These are phyloP conservation scores for Neurospora sp. DNA, from an alignment of 495 filamentous ascomycete genomes.

Conservation along the genomic window DNA sequence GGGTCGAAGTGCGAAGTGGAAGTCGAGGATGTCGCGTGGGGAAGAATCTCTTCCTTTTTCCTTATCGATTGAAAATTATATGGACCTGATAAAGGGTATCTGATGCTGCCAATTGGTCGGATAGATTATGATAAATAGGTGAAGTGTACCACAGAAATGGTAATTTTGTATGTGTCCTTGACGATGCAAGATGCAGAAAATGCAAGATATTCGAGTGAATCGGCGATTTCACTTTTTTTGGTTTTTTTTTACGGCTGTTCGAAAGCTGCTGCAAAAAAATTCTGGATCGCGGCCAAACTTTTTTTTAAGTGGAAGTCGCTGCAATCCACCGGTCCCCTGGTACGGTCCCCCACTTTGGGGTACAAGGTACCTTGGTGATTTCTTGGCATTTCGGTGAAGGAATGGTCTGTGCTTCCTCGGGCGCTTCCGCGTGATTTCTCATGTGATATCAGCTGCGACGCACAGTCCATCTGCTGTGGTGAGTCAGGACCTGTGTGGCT, in stretches of 20 bases:
- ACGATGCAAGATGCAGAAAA: neutral
- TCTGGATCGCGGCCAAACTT: constrained; percentile 10
- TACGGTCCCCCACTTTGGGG: neutral
- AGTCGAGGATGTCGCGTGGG: neutral
- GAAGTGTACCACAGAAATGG: neutral
- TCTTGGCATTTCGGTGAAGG: neutral
- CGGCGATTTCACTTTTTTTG: neutral
- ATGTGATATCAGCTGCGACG: neutral
- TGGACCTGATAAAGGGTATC: neutral
- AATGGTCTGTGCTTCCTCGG: neutral
- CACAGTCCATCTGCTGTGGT: neutral
- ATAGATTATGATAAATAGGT: neutral
- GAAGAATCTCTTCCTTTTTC: neutral
- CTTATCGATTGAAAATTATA: constrained; percentile 1
- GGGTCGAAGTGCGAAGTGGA: neutral
- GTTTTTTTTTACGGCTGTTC: neutral
- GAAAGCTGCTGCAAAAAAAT: constrained; percentile 13
- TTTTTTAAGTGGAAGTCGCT: constrained; percentile 1
- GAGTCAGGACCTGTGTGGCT: neutral
- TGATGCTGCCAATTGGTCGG: neutral
- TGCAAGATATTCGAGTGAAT: neutral
- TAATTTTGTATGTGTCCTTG: neutral
- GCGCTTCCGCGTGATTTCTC: neutral
- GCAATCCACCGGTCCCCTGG: neutral
- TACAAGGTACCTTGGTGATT: neutral